Conservation (phyloP, 2,329 filamentous ascomycete genomes). For the Tolypocladium ophioglossoides region DNA sequence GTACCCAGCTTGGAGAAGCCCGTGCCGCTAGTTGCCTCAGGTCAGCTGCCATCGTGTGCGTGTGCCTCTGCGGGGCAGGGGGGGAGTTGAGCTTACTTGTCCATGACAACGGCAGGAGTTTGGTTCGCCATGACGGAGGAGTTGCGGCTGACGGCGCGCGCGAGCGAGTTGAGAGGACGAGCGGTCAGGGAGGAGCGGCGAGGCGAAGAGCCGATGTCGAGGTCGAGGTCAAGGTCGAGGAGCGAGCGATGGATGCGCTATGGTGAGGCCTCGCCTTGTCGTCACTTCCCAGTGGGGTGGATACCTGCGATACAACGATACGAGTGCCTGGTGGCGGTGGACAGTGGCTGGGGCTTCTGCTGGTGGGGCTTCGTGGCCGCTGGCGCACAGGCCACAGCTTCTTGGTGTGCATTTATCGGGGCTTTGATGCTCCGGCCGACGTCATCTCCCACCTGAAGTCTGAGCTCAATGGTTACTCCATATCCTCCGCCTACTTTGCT, state of each 20-base stretch:
- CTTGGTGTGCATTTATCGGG: neutral
- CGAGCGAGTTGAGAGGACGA: neutral
- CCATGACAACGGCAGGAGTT: slow-evolving; percentile 99
- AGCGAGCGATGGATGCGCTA: slow-evolving; percentile 1
- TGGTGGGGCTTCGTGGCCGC: neutral
- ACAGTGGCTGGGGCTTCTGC: neutral
- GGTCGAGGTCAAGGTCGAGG: slow-evolving; percentile 3
- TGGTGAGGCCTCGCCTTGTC: slow-evolving; percentile 4
- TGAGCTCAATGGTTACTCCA: neutral
- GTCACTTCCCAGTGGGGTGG: slow-evolving; percentile 4
- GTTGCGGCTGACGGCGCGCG: slow-evolving; percentile 13
- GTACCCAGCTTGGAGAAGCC: slow-evolving; percentile 97
- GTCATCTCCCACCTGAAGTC: neutral
- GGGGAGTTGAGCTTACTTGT: slow-evolving; percentile 71
- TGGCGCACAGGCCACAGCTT: neutral
- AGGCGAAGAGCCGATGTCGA: neutral
- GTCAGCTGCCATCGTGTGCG: slow-evolving; percentile 18
- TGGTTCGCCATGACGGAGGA: slow-evolving; percentile 71
- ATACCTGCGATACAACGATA: neutral
- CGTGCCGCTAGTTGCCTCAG: slow-evolving; percentile 63
- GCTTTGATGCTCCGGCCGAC: neutral
- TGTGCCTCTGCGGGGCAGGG: slow-evolving; percentile 14
- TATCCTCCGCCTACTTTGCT: too few relatives aligned
- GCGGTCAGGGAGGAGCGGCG: neutral
- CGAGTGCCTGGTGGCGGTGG: neutral